Evolutionary conservation across 75 land plant species (phyloP).

Genomic region (Ceratopteris richardii): DNA sequence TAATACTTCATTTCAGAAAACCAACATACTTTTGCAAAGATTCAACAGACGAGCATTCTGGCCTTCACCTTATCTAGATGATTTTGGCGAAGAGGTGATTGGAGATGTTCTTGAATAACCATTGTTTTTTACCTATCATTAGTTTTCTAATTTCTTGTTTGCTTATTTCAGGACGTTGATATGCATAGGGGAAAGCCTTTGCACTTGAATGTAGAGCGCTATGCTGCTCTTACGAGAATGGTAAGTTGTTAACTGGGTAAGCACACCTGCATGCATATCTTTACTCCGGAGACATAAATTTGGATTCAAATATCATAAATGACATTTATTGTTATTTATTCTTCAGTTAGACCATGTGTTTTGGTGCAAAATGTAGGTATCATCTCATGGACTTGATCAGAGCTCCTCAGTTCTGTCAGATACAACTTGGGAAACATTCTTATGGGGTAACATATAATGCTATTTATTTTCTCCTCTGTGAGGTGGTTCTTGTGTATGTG

Average conservation of each 20-base stretch:
- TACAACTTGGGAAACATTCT: slow-evolving; percentile 43
- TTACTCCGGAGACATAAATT: background rate
- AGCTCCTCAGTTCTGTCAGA: slow-evolving; percentile 63
- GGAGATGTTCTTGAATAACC: background rate
- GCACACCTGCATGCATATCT: too few relatives aligned
- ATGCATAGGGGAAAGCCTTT: slow-evolving; percentile 85
- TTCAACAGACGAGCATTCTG: slow-evolving; percentile 67
- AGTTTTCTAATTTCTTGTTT: background rate
- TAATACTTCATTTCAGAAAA: slow-evolving; percentile 57
- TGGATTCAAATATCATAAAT: background rate
- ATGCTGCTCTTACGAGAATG: slow-evolving; percentile 69
- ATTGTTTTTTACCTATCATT: background rate
- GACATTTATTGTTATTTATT: background rate
- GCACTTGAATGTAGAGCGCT: slow-evolving; percentile 79
- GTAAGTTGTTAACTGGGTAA: slow-evolving; percentile 18
- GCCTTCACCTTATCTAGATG: slow-evolving; percentile 96
- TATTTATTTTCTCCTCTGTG: too few relatives aligned
- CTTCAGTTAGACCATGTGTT: too few relatives aligned
- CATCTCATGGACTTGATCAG: slow-evolving; percentile 73
- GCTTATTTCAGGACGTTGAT: slow-evolving; percentile 55
- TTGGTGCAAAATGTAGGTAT: slow-evolving; percentile 65
- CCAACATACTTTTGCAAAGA: slow-evolving; percentile 71
- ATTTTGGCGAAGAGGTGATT: slow-evolving; percentile 91
- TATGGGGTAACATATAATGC: slow-evolving; percentile 9
- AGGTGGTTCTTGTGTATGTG: too few relatives aligned